Conservation (phyloP, 345 rosid species). For the Gossypium australe region DNA sequence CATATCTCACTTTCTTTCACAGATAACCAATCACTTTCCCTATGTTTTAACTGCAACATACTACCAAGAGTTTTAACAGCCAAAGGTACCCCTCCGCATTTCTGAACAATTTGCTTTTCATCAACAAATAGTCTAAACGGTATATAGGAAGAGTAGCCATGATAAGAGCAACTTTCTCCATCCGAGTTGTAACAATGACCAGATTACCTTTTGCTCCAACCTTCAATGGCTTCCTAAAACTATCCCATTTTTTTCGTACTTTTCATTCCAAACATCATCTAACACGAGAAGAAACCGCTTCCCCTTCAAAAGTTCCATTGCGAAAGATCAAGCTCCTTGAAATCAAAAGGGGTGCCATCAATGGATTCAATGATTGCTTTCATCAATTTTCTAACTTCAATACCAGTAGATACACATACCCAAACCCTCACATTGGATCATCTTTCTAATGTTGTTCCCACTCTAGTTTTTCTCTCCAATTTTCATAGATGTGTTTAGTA, state of each 20-base stretch:
- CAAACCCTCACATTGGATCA: constrained; percentile 8
- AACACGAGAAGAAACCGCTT: constrained; percentile 9
- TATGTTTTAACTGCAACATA: neutral
- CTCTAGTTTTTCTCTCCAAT: no score
- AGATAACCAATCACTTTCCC: constrained; percentile 12
- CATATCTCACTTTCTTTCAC: constrained; percentile 27
- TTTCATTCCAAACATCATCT: constrained; percentile 18
- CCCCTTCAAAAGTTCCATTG: constrained; percentile 1
- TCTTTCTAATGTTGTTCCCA: no score
- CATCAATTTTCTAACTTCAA: constrained; percentile 14
- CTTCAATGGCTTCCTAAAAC: neutral
- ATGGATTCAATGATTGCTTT: constrained; percentile 13
- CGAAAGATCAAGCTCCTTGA: constrained; percentile 3
- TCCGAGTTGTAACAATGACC: constrained; percentile 11
- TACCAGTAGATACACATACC: constrained; percentile 18
- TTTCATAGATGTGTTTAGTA: no score
- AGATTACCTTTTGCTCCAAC: neutral
- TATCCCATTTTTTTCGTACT: constrained; percentile 9
- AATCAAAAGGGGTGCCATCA: neutral
- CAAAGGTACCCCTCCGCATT: constrained; percentile 11
- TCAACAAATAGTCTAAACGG: neutral
- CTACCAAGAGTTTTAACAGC: neutral
- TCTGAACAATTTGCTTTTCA: constrained; percentile 15
- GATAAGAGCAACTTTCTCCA: constrained; percentile 7
- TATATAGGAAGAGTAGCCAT: constrained; percentile 11